These are phyloP conservation scores for Trypanosoma congolense DNA, from an alignment of 208 protist genomes.

Conservation along the genomic window DNA sequence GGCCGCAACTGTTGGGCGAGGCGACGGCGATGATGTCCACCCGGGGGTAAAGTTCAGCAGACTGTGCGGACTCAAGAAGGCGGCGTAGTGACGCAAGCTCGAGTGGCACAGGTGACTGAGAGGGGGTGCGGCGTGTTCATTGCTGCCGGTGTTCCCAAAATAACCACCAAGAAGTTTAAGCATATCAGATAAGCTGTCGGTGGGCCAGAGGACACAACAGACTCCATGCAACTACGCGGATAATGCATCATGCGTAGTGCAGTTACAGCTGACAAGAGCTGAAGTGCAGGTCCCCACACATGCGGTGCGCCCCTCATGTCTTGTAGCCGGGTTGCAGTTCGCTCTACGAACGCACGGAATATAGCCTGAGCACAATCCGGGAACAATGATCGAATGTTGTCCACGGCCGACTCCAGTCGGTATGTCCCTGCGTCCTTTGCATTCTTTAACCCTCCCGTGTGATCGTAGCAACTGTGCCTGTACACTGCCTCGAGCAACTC, in stretches of 20 bases:
- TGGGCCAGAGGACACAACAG: slow-evolving; percentile 10
- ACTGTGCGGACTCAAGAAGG: slow-evolving; percentile 13
- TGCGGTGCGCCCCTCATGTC: neutral
- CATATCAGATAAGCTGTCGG: slow-evolving; percentile 7
- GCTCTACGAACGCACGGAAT: slow-evolving; percentile 63
- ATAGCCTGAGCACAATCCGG: slow-evolving; percentile 29
- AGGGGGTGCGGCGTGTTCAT: no score
- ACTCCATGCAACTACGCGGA: slow-evolving; percentile 20
- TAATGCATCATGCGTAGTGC: slow-evolving; percentile 32
- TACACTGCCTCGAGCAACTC: slow-evolving; percentile 37
- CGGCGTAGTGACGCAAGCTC: slow-evolving; percentile 7
- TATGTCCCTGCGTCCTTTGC: slow-evolving; percentile 7
- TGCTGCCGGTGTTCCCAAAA: no score
- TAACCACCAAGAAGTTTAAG: no score
- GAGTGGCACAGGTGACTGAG: slow-evolving; percentile 10
- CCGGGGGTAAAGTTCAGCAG: slow-evolving; percentile 13
- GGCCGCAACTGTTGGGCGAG: slow-evolving; percentile 1
- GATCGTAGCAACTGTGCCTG: neutral
- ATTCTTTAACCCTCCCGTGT: neutral
- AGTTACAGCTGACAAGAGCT: slow-evolving; percentile 23
- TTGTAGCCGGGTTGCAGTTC: slow-evolving; percentile 7
- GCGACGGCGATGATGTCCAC: slow-evolving; percentile 22
- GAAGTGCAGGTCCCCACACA: slow-evolving; percentile 20
- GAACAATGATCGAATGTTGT: slow-evolving; percentile 26
- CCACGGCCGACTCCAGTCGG: slow-evolving; percentile 18